Evolutionary conservation across 2,329 filamentous ascomycete genomes (phyloP).

Genomic region (Calonectria fujianensis): DNA sequence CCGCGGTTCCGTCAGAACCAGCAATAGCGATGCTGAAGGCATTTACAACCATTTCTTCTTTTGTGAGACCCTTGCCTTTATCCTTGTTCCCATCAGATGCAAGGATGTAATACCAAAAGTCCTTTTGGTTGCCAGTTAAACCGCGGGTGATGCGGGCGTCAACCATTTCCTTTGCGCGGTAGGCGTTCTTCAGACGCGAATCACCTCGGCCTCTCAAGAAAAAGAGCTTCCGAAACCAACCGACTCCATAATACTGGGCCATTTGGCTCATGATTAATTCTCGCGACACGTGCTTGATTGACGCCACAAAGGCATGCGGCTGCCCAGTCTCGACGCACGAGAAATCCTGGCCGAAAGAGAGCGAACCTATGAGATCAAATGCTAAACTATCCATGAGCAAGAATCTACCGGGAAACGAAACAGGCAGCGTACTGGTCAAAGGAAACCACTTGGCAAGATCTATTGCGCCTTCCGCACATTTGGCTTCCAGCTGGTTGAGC

Average conservation of each 20-base stretch:
- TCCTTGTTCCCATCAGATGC: constrained; percentile 33
- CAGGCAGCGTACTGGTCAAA: constrained; percentile 41
- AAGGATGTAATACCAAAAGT: constrained; percentile 50
- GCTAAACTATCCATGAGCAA: constrained; percentile 16
- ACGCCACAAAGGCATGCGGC: constrained; percentile 47
- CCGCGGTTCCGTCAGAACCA: constrained; percentile 48
- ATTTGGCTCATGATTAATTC: constrained; percentile 50
- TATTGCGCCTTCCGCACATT: constrained; percentile 26
- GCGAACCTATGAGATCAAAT: constrained; percentile 49
- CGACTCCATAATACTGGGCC: constrained; percentile 37
- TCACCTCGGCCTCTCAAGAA: background rate
- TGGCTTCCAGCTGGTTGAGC: constrained; percentile 38
- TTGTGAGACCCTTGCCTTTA: constrained; percentile 36
- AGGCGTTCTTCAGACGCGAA: constrained; percentile 43
- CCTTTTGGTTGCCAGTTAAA: constrained; percentile 45
- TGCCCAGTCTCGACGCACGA: constrained; percentile 47
- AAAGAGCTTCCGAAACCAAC: constrained; percentile 27
- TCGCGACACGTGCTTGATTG: constrained; percentile 42
- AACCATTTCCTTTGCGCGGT: constrained; percentile 46
- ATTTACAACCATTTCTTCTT: constrained; percentile 47
- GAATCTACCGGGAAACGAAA: background rate
- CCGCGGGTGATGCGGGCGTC: constrained; percentile 42
- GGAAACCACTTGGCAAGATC: constrained; percentile 47
- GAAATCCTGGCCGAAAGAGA: constrained; percentile 48
- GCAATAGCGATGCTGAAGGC: constrained; percentile 50